Evolutionary conservation across 768 basidiomycete species (phyloP), one percentile per base, ranked within the genome.

Genomic region (Gloeopeniophorella convolvens): DNA sequence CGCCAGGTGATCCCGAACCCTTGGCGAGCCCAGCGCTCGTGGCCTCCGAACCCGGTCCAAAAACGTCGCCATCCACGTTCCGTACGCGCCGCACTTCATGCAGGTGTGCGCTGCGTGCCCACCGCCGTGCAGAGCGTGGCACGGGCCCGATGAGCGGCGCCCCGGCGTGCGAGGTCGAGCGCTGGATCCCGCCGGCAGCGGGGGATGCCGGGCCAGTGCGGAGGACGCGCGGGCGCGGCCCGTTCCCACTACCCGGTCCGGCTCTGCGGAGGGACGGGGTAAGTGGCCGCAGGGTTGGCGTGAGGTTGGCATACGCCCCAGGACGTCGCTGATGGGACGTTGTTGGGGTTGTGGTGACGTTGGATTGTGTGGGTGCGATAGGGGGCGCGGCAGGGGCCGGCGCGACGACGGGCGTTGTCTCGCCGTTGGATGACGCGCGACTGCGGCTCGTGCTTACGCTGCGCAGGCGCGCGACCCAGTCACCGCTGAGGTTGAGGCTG

Each of bases 71-170:
- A 42, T 24, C 36, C n/a, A 10, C 42, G 3, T 45, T 31, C 7
- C 36, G 56, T n/a, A 23, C 35, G 18, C 50, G 36, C 45, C 69
- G 73, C 50, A 85, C 77, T 59, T 83, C 80, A 55, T 87, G 85
- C 39, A 86, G 57, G 68, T 87, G 85, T 3, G 85, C 79, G 0
- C 71, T 82, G 31, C 80, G 69, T 18, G 83, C 83, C 75, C 80
- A 82, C 31, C 72, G 72, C 54, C 74, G 77, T 15, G 76, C 74
- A 0, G 71, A 71, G 46, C 75, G 74, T 43, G 73, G 73, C 5
- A 66, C 68, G 34, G 64, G 63, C 13, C 66, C 67, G 27, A 63
- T 31, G 51, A 64, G 31, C 55, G 55, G 39, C 51, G 54, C 45
- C 32, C 60, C 50, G 16, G 64, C 65, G n/a, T 72, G 70, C 3